These are phyloP conservation scores for Suillus bovinus DNA, from an alignment of 768 basidiomycete species.

Conservation along the genomic window DNA sequence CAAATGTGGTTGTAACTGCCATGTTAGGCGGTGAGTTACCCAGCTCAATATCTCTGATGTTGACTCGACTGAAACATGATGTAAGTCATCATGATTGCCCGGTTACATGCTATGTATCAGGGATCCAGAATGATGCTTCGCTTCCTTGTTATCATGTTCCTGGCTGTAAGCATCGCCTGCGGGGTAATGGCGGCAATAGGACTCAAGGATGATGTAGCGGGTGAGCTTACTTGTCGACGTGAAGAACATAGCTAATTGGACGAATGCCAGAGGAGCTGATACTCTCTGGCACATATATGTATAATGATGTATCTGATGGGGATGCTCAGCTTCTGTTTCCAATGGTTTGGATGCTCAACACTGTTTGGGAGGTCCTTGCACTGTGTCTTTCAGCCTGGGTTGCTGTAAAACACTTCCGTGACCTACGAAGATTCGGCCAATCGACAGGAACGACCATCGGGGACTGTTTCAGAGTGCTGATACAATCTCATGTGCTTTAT, in stretches of 20 bases:
- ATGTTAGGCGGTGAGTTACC: neutral
- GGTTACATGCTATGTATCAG: neutral
- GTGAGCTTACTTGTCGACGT: no score
- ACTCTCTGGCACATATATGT: neutral
- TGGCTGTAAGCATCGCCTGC: neutral
- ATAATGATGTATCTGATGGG: no score
- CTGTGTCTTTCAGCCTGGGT: neutral
- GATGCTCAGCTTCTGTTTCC: no score
- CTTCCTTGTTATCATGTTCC: neutral
- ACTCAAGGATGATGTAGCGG: neutral
- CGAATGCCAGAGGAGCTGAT: no score
- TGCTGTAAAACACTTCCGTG: neutral
- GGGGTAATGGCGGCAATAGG: neutral
- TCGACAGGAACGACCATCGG: neutral
- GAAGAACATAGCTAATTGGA: no score
- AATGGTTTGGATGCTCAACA: neutral
- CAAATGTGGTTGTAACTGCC: neutral
- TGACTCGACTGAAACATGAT: neutral
- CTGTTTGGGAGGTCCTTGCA: neutral
- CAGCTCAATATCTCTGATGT: neutral
- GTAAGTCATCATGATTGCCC: neutral
- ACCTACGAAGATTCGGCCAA: neutral
- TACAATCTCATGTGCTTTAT: neutral
- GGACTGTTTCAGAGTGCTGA: neutral
- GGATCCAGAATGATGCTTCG: neutral